Conservation (phyloP, 768 basidiomycete genomes). For the Boletus coccyginus region DNA sequence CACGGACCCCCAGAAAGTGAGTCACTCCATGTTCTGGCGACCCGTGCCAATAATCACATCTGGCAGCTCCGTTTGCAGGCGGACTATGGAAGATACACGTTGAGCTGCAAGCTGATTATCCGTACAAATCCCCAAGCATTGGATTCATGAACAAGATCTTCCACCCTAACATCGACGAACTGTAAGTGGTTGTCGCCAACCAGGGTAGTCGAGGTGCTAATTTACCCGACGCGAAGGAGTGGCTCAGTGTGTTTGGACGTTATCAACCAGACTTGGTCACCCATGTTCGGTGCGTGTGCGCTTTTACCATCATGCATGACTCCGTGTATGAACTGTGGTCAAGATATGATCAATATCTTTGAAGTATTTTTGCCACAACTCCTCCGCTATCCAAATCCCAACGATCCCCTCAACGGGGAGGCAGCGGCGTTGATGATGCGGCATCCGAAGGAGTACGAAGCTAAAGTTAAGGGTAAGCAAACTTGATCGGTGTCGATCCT, state of each 20-base stretch:
- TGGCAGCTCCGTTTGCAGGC: conserved; percentile 88
- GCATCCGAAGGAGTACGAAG: conserved; percentile 93
- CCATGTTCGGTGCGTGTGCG: conserved; percentile 87
- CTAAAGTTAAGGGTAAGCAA: conserved; percentile 81
- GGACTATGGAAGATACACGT: conserved; percentile 99
- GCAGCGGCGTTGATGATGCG: conserved; percentile 97
- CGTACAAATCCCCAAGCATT: conserved; percentile 98
- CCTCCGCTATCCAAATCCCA: conserved; percentile 95
- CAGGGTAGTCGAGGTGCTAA: conserved; percentile 7
- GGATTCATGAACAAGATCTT: conserved; percentile 99
- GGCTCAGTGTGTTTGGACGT: conserved; percentile 98
- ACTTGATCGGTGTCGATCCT: background rate
- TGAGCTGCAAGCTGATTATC: conserved; percentile 97
- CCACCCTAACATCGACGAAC: conserved; percentile 98
- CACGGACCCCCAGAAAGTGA: conserved; percentile 91
- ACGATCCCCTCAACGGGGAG: conserved; percentile 97
- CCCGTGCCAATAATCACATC: conserved; percentile 4
- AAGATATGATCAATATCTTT: conserved; percentile 99
- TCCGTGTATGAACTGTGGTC: conserved; percentile 1
- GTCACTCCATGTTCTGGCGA: conserved; percentile 28
- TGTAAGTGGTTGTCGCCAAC: conserved; percentile 53
- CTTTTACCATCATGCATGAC: background rate
- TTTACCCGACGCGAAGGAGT: conserved; percentile 51
- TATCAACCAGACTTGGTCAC: conserved; percentile 99
- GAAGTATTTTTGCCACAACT: conserved; percentile 98